Evolutionary conservation across 306 rosid genomes (phyloP).

Genomic region (Aeschynomene evenia): DNA sequence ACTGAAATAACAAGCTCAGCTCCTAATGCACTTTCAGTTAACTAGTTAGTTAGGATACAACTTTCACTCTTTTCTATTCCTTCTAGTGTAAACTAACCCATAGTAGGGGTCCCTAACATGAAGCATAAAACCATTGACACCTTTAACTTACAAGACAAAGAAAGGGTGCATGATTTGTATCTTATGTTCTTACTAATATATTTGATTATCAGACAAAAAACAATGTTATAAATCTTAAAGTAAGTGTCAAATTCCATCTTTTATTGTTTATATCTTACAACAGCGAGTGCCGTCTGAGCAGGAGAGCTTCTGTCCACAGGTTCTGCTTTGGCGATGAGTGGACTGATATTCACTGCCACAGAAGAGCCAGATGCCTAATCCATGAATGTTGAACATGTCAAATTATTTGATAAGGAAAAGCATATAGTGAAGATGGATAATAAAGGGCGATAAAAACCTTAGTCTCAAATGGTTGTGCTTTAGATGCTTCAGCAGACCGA

Average conservation of each 20-base stretch:
- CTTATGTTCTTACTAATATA: not conserved
- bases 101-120: too few relatives aligned
- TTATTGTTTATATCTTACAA: conserved; percentile 39
- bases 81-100: too few relatives aligned
- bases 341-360: conserved; percentile 41
- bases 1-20: too few relatives aligned
- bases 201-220: not conserved
- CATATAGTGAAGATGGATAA: not conserved
- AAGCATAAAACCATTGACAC: not conserved
- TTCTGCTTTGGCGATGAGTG: conserved; percentile 53
- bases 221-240: not conserved
- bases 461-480: conserved; percentile 56
- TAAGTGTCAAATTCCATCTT: not conserved
- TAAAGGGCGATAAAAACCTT: conserved; percentile 46
- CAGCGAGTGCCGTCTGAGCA: conserved; percentile 49
- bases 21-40: too few relatives aligned
- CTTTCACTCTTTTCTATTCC: too few relatives aligned
- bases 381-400: conserved; percentile 6
- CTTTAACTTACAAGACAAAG: not conserved
- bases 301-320: conserved; percentile 55
- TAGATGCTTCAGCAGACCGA: conserved; percentile 53
- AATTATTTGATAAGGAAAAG: not conserved
- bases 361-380: conserved; percentile 58
- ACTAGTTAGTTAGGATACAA: too few relatives aligned
- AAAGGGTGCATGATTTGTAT: not conserved